Evolutionary conservation across 495 filamentous ascomycete species (phyloP), one percentile per base, ranked within the genome.

Genomic region (Lasiosphaeria hispida): DNA sequence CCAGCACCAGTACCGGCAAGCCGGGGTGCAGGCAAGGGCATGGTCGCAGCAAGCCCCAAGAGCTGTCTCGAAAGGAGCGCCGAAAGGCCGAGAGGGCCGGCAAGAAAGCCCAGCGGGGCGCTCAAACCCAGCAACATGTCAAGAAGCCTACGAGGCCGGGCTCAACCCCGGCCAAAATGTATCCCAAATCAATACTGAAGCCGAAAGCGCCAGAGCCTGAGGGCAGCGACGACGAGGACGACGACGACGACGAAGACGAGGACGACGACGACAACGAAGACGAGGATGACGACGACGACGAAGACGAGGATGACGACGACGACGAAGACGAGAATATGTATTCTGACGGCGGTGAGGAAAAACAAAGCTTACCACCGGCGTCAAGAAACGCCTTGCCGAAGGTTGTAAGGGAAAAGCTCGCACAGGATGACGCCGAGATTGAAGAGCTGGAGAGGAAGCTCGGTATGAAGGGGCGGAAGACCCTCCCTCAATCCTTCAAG

Each of bases 371-470:
- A 9, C 42, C 63, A 36, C 18, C 53, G 4, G 38, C 36, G 8
- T 13, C 40, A 4, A 57, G 61, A 18, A 36, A 65, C 2, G 72
- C 74, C 48, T 49, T 87, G 10, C 82, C 90, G 7, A 83, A 78
- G 53, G 75, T 75, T 0, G 76, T 88, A 1, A 85, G 83, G 68
- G 80, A 85, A 6, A 86, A 82, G 59, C 73, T 97, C 17, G 76
- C 74, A 0, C 74, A 85, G 50, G 94, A 97, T 55, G 90, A 97
- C 63, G 85, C 83, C 3, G 90, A 96, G 59, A 97, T 98, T 65
- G 86, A 88, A 13, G 89, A 85, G 8, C 71, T 97, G 55, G 95
- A 98, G 73, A 90, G 86, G 75, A 95, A 89, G 65, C 78, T 98
- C 38, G 92, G 92, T 1, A 74, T 97, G 10, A 96, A 88, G 69